Percentiles rank a stretch among this genome's conserved stretches.
phyloP scores from a whole-genome alignment of 495 filamentous ascomycete species.

The Amniculicola lignicola region DNA sequence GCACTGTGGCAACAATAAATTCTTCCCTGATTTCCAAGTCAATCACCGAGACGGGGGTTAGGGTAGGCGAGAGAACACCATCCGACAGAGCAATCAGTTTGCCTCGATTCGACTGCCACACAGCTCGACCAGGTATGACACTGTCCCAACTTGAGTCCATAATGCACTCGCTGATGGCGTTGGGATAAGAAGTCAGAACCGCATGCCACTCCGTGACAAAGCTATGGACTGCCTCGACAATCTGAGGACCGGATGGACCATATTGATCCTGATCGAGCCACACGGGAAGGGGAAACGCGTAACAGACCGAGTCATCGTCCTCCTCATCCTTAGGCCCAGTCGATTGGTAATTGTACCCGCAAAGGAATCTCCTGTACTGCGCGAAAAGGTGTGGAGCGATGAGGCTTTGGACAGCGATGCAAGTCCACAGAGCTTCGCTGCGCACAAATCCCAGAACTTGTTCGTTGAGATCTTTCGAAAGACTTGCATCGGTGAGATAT shows the following conservation, averaged over 20 bases:
- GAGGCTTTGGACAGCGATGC: constrained; percentile 31
- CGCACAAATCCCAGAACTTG: constrained; percentile 28
- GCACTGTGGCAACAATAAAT: neutral
- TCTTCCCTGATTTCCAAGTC: neutral
- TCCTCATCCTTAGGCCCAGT: constrained; percentile 3
- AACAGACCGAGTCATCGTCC: neutral
- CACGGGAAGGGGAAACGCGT: constrained; percentile 6
- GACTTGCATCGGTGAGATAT: constrained; percentile 23
- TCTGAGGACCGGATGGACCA: neutral
- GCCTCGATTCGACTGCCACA: neutral
- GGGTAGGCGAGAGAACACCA: neutral
- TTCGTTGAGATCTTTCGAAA: constrained; percentile 2
- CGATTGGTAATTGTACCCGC: neutral
- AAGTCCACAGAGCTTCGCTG: constrained; percentile 36
- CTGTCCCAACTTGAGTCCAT: constrained; percentile 14
- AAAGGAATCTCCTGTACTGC: neutral
- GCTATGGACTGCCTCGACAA: constrained; percentile 2
- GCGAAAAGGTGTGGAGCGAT: constrained; percentile 15
- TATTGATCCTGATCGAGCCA: constrained; percentile 20
- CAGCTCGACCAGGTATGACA: neutral
- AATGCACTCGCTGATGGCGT: constrained; percentile 4
- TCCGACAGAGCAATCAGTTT: neutral
- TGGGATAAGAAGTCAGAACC: constrained; percentile 18
- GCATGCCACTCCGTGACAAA: constrained; percentile 24
- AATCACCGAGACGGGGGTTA: neutral